Evolutionary conservation across 305 asterid genomes (phyloP).

Genomic region (Fraxinus greggii): DNA sequence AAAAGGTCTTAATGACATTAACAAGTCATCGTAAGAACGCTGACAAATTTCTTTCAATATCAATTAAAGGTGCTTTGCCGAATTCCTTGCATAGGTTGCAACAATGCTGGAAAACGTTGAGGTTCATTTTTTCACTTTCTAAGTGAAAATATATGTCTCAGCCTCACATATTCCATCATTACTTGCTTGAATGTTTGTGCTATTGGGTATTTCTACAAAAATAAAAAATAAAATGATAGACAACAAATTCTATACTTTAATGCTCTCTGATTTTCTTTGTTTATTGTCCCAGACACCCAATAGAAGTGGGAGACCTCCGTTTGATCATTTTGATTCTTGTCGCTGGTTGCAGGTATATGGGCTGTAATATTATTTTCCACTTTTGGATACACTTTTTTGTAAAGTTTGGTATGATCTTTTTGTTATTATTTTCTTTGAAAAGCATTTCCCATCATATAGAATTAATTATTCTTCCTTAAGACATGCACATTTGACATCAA

Average conservation of each 20-base stretch:
- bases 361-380: conserved; percentile 17
- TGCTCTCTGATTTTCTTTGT: conserved; percentile 25
- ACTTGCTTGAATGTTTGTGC: conserved; percentile 16
- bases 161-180: conserved; percentile 3
- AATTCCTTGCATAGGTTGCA: conserved; percentile 12
- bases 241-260: conserved; percentile 4
- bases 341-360: conserved; percentile 84
- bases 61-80: neutral
- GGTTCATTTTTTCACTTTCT: conserved; percentile 10
- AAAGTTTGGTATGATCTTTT: conserved; percentile 13
- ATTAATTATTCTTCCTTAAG: neutral
- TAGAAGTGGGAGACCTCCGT: conserved; percentile 87
- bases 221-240: neutral
- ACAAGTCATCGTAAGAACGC: neutral
- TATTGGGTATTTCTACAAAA: neutral
- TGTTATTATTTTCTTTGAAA: neutral
- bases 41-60: conserved; percentile 6
- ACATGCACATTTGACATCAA: neutral
- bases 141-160: neutral
- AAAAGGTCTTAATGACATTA: neutral
- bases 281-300: conserved; percentile 58
- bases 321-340: conserved; percentile 77
- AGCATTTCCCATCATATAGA: conserved; percentile 8
- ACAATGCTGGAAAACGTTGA: conserved; percentile 9
- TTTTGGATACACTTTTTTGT: conserved; percentile 14